Evolutionary conservation across 1,284 basidiomycete species (phyloP).

Genomic region (Marasmius oreades): DNA sequence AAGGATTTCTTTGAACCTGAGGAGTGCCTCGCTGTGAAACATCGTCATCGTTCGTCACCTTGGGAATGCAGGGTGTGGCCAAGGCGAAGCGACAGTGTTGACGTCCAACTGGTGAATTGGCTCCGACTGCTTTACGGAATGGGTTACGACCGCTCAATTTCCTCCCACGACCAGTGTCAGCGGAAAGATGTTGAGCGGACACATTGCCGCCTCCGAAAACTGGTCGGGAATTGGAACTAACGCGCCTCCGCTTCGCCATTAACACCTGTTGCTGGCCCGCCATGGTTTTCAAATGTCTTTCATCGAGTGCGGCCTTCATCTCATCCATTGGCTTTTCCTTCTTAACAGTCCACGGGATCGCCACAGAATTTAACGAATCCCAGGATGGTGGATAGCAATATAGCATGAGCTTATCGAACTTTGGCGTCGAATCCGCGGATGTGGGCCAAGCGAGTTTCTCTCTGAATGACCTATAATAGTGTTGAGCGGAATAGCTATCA

Average conservation of each 20-base stretch:
- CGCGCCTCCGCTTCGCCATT: conserved; percentile 2
- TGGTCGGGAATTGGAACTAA: not conserved
- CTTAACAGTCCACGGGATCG: not conserved
- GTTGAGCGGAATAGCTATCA: not conserved
- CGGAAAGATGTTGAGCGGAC: too few species aligned
- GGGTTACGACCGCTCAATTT: not conserved
- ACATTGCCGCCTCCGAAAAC: not conserved
- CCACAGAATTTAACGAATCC: conserved; percentile 17
- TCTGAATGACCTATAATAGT: not conserved
- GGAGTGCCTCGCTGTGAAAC: not conserved
- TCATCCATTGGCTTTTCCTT: too few species aligned
- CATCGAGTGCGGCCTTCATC: not conserved
- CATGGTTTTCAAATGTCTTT: not conserved
- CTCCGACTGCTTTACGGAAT: not conserved
- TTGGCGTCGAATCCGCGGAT: not conserved
- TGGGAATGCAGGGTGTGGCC: not conserved
- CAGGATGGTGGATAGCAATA: conserved; percentile 42
- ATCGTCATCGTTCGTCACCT: not conserved
- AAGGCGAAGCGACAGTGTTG: too few species aligned
- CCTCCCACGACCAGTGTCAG: not conserved
- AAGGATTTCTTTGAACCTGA: not conserved
- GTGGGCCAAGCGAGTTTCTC: not conserved
- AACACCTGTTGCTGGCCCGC: not conserved
- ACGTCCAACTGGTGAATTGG: not conserved
- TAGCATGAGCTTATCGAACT: conserved; percentile 31